Conservation (phyloP, 805 yeast genomes). For the Starmerella tilneyi region DNA sequence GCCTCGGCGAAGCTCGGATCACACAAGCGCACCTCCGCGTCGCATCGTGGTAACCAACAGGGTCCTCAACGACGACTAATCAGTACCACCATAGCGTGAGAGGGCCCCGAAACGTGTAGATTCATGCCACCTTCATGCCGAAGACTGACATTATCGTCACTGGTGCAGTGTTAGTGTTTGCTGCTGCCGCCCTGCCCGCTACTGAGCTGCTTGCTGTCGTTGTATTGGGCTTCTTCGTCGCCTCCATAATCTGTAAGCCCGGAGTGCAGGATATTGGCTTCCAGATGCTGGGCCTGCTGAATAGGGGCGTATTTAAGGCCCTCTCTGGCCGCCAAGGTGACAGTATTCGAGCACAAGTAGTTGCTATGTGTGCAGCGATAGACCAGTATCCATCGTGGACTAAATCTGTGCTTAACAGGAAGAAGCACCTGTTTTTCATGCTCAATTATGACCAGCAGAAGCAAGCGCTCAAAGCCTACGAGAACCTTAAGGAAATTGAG, state of each 20-base stretch:
- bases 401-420: conserved; percentile 18
- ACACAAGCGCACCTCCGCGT: no score
- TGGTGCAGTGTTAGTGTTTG: neutral
- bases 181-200: neutral
- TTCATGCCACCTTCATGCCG: no score
- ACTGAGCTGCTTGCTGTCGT: neutral
- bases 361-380: conserved; percentile 23
- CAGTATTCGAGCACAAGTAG: neutral
- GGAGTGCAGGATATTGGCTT: neutral
- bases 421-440: conserved; percentile 25
- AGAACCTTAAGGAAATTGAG: conserved; percentile 44
- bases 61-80: no score
- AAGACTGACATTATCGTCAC: neutral
- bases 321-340: neutral
- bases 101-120: no score
- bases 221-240: neutral
- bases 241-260: neutral
- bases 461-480: conserved; percentile 43
- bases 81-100: no score
- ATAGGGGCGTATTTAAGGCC: neutral
- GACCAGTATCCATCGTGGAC: conserved; percentile 19
- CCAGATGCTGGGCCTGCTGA: neutral
- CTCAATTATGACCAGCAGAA: conserved; percentile 49
- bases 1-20: no score
- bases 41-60: no score